phyloP scores from a whole-genome alignment of 371 early-diverging fungal genomes.

The Mortierella sp. region DNA sequence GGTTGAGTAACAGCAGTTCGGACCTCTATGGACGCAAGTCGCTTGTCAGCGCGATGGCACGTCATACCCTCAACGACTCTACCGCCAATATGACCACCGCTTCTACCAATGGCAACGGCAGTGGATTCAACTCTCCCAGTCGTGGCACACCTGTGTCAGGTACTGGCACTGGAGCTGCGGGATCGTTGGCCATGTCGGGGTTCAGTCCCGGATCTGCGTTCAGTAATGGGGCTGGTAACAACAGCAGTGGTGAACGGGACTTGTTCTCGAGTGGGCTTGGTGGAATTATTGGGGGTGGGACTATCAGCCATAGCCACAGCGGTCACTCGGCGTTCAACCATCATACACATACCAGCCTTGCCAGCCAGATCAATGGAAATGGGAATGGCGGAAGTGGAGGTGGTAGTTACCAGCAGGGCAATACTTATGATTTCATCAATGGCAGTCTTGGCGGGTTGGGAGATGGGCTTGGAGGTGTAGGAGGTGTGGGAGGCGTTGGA shows the following conservation, averaged over 20 bases:
- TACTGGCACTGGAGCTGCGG: background rate
- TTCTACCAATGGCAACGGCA: slow-evolving; percentile 1
- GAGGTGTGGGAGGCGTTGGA: no score
- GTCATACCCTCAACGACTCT: slow-evolving; percentile 36
- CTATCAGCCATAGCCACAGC: slow-evolving; percentile 56
- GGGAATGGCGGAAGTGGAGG: no score
- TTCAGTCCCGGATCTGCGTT: slow-evolving; percentile 34
- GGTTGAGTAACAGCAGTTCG: slow-evolving; percentile 46
- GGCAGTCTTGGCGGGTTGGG: background rate
- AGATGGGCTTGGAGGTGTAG: background rate
- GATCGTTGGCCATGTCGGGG: slow-evolving; percentile 16
- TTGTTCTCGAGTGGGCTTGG: slow-evolving; percentile 52
- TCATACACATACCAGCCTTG: slow-evolving; percentile 10
- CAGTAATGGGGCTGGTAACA: slow-evolving; percentile 1
- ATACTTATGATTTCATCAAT: background rate
- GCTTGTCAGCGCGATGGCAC: slow-evolving; percentile 44
- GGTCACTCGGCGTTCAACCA: slow-evolving; percentile 17
- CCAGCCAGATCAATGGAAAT: background rate
- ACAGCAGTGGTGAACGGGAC: slow-evolving; percentile 25
- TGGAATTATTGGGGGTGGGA: slow-evolving; percentile 55
- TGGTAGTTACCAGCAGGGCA: background rate
- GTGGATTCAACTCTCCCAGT: slow-evolving; percentile 9
- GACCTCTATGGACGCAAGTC: slow-evolving; percentile 56
- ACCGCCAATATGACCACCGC: background rate
- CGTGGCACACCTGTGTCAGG: slow-evolving; percentile 10